Evolutionary conservation across 2,329 filamentous ascomycete species (phyloP), one percentile per base, ranked within the genome.

Genomic region (Cladophialophora carrionii): DNA sequence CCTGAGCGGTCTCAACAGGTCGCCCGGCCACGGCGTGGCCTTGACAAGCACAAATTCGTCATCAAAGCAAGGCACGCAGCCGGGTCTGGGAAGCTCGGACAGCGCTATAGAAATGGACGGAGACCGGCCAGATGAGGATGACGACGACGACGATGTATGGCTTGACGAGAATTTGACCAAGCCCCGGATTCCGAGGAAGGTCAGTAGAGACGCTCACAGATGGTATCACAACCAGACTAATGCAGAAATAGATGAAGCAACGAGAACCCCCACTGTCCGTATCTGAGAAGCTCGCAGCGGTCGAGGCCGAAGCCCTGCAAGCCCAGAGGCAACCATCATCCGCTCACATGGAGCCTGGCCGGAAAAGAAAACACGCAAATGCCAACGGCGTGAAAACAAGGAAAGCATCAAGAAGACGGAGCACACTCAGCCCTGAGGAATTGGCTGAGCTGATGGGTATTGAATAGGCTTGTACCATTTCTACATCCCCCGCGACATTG

Each of bases 351-450:
- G 72, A 24, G 74, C 22, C 26, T 24, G 46, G 37, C 9, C 51
- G 60, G 37, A 70, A 70, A 62, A 57, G 65, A 34, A 71, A 68
- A 41, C 56, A 64, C 9, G 51, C 41, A 9, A 43, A 43, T n/a
- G 57, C n/a, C 20, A 29, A 55, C 26, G 14, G 32, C 32, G 48
- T 31, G 52, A 58, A 52, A 24, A 52, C 55, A 22, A 68, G 63
- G 43, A 66, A 58, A 31, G 61, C 34, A 8, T 64, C 70, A 31
- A 70, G 72, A 51, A 71, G 79, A 64, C 74, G 79, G 53, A 81
- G 79, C 62, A 81, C 79, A 31, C 72, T 81, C 26, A 80, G 77
- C n/a, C 77, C 72, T 49, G 77, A 79, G 56, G 79, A 81, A 68
- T 71, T 81, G 52, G 79, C 67, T 41, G 60, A 62, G n/a, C 59